Percentiles rank a stretch among this genome's conserved stretches.
Evolutionary conservation across 805 yeast genomes (phyloP).

Genomic region (Saccharomycopsis vini): DNA sequence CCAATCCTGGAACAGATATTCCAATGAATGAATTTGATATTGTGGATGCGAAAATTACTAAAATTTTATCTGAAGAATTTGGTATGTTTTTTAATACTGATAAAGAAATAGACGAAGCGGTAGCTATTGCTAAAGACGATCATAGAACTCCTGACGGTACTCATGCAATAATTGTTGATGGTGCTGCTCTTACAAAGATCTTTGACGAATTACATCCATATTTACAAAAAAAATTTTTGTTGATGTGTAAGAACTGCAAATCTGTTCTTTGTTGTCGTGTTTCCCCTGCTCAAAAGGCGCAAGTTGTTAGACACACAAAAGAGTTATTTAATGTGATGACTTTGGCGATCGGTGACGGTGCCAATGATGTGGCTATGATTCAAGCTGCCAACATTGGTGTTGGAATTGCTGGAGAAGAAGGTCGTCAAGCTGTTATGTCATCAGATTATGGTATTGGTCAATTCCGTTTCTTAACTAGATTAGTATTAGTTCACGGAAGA

Average conservation of each 20-base stretch:
- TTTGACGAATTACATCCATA: slow-evolving; percentile 32
- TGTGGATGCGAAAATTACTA: slow-evolving; percentile 29
- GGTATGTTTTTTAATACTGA: slow-evolving; percentile 33
- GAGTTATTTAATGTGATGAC: slow-evolving; percentile 62
- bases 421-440: slow-evolving; percentile 81
- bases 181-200: slow-evolving; percentile 44
- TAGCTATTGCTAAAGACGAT: slow-evolving; percentile 44
- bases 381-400: slow-evolving; percentile 81
- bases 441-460: slow-evolving; percentile 80
- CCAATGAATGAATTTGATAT: neutral
- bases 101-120: slow-evolving; percentile 36
- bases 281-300: slow-evolving; percentile 77
- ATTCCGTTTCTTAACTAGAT: slow-evolving; percentile 55
- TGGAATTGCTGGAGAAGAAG: slow-evolving; percentile 84
- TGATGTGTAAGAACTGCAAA: slow-evolving; percentile 66
- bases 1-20: neutral
- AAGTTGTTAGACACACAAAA: slow-evolving; percentile 60
- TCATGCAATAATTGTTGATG: slow-evolving; percentile 62
- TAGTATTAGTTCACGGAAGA: slow-evolving; percentile 71
- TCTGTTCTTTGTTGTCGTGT: slow-evolving; percentile 80
- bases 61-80: slow-evolving; percentile 41
- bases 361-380: slow-evolving; percentile 83
- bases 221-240: slow-evolving; percentile 46
- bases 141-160: slow-evolving; percentile 56
- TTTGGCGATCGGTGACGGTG: slow-evolving; percentile 78